Percentiles rank a stretch among this genome's conserved stretches.
Evolutionary conservation across 176 grass and related monocot species (phyloP).

Genomic region (Leersia perrieri): DNA sequence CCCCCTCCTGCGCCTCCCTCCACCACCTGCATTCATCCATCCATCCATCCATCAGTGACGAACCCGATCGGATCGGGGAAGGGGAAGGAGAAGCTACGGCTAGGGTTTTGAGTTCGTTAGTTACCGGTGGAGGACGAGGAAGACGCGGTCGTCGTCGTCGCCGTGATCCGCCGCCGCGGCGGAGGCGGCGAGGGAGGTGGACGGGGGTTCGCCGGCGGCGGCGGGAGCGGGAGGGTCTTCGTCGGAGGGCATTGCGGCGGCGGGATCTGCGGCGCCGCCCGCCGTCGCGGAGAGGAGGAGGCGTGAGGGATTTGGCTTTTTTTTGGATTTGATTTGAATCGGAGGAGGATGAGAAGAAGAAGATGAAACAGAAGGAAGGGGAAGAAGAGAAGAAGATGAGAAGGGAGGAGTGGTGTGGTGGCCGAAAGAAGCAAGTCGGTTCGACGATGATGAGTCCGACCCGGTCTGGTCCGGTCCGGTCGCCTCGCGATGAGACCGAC

Average conservation of each 20-base stretch:
- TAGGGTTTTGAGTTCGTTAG: background rate
- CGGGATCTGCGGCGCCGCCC: conserved; percentile 1
- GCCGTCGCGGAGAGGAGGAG: background rate
- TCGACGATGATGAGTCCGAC: background rate
- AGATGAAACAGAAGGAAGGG: background rate
- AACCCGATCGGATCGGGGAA: background rate
- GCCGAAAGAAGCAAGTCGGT: background rate
- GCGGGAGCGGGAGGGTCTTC: conserved; percentile 5
- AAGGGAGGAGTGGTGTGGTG: background rate
- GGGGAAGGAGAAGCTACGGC: too few species aligned
- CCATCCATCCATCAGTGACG: background rate
- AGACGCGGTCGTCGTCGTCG: conserved; percentile 51
- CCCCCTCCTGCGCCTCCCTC: conserved; percentile 52
- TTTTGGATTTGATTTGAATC: background rate
- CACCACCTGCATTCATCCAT: conserved; percentile 60
- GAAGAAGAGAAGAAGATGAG: background rate
- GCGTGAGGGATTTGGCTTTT: background rate
- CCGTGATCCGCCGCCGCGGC: background rate
- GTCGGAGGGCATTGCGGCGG: conserved; percentile 26
- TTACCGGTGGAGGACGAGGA: conserved; percentile 74
- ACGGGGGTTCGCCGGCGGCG: conserved; percentile 4
- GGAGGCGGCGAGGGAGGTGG: background rate
- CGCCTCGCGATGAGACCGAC: too few species aligned
- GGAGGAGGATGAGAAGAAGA: background rate
- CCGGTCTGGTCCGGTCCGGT: too few species aligned